phyloP scores from a whole-genome alignment of 2,329 filamentous ascomycete species.

The Thielaviopsis punctulata region DNA sequence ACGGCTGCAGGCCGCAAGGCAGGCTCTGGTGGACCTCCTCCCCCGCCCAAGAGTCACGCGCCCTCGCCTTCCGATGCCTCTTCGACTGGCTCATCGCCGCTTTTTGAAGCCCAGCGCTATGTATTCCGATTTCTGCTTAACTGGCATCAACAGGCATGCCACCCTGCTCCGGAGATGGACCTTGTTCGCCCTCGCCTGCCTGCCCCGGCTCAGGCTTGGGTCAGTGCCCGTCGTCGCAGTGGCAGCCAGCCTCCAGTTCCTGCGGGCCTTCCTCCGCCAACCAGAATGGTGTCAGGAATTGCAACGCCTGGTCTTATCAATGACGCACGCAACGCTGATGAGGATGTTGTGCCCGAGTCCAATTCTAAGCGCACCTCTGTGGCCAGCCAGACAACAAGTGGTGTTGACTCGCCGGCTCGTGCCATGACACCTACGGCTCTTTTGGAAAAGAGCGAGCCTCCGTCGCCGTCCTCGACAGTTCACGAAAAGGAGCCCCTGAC shows the following conservation, averaged over 20 bases:
- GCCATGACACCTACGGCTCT: background rate
- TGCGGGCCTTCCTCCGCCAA: constrained; percentile 25
- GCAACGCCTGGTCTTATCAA: constrained; percentile 29
- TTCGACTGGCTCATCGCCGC: constrained; percentile 36
- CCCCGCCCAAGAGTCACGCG: constrained; percentile 18
- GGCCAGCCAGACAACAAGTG: background rate
- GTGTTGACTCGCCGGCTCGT: background rate
- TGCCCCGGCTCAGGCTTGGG: constrained; percentile 46
- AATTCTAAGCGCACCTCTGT: constrained; percentile 13
- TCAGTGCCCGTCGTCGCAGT: constrained; percentile 27
- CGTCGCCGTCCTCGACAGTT: background rate
- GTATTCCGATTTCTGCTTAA: constrained; percentile 62
- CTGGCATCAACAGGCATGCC: constrained; percentile 28
- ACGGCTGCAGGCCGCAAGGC: constrained; percentile 6
- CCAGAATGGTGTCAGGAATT: constrained; percentile 31
- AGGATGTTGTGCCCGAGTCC: constrained; percentile 20
- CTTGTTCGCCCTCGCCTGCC: constrained; percentile 53
- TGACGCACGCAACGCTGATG: constrained; percentile 33
- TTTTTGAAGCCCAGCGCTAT: constrained; percentile 39
- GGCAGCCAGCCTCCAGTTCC: constrained; percentile 23
- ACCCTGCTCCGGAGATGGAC: constrained; percentile 28
- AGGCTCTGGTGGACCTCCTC: constrained; percentile 17
- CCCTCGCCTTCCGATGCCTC: constrained; percentile 31
- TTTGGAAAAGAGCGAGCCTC: background rate
- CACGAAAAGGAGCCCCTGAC: background rate